These are phyloP conservation scores for Diversispora epigaea DNA, from an alignment of 192 early-diverging fungal species.

Conservation along the genomic window DNA sequence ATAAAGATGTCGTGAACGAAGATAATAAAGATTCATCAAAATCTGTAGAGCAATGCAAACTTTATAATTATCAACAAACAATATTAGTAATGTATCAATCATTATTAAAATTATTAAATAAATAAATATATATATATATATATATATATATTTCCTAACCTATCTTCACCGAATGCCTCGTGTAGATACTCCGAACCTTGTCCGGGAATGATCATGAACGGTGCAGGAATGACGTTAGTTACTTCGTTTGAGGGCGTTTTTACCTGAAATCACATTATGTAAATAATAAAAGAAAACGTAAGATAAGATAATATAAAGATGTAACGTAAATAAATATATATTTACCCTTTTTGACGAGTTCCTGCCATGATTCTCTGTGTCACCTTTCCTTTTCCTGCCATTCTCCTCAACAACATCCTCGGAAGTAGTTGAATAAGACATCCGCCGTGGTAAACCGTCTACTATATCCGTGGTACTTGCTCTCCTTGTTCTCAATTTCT, in stretches of 20 bases:
- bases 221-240: slow-evolving; percentile 15
- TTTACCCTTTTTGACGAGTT: slow-evolving; percentile 11
- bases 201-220: slow-evolving; percentile 27
- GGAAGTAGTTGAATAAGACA: neutral
- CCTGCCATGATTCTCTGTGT: neutral
- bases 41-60: slow-evolving; percentile 20
- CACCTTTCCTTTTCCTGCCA: slow-evolving; percentile 23
- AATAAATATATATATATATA: neutral
- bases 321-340: neutral
- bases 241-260: neutral
- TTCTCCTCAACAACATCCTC: neutral
- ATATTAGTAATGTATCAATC: neutral
- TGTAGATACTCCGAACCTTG: slow-evolving; percentile 34
- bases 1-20: slow-evolving; percentile 16
- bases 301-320: neutral
- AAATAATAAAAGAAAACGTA: neutral
- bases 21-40: slow-evolving; percentile 23
- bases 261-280: neutral
- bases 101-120: neutral
- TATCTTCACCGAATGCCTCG: neutral
- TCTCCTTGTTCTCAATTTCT: slow-evolving; percentile 21
- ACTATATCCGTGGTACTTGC: slow-evolving; percentile 32
- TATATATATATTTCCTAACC: neutral
- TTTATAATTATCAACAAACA: neutral
- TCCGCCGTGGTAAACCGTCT: neutral